Base-by-base conservation (phyloP, 2,329 filamentous ascomycete species). In the Colletotrichum sansevieriae region DNA sequence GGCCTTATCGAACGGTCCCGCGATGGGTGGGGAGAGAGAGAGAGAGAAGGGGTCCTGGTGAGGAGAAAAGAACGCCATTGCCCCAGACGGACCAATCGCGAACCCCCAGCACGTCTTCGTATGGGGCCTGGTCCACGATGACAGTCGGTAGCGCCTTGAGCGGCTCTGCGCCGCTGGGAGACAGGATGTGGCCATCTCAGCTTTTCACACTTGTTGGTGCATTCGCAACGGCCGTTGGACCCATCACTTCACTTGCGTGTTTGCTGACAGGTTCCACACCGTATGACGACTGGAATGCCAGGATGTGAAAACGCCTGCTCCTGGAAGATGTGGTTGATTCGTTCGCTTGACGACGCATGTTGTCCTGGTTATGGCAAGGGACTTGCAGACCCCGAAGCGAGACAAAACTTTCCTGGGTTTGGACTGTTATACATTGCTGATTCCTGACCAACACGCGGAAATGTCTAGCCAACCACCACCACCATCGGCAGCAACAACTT, bases 1-100 rank as follows among this genome's bases (percentile, higher is more conserved):
- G 43, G 62, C 61, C 46, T 49, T 55, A 60, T 65, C 62, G 39
- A 68, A 44, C 18, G 33, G 65, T 37, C 43, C 39, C 33, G 20
- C 49, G 60, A 63, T 39, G 55, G 44, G 51, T 47, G 37, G 29
- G 22, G 65, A 64, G 47, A 58, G 55, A 55, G 47, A 58, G 22
- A 22, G 22, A 22, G 22, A 22, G 22, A 62, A 25, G 25, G 44
- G 29, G 47, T 15, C 44, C 22, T 2, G 22, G 22, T 22, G 22
- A 22, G 22, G 22, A 22, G 22, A 22, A 22, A 22, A 22, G 22
- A 22, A 22, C 22, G 22, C 22, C 22, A 43, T 51, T 47, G 51
- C 43, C 58, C 22, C 13, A 22, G 13, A 12, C 13, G 10, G 18
- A 22, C 64, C 51, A 67, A 57, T 57, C 35, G 20, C n/a, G 22